These are phyloP conservation scores for Ashbya aceris DNA, from an alignment of 1,139 yeast genomes.

Conservation along the genomic window DNA sequence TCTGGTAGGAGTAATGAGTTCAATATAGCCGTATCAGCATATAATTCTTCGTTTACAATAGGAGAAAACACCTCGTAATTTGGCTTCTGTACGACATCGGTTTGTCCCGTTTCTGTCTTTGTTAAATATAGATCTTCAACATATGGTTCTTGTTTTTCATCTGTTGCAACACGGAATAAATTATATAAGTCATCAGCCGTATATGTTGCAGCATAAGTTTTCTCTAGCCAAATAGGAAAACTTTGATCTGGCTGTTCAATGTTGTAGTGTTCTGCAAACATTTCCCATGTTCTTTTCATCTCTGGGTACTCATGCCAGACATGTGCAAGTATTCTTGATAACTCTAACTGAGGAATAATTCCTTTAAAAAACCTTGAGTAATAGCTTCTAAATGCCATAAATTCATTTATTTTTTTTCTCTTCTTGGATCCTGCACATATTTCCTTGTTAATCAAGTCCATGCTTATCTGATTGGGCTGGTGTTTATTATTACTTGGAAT, in stretches of 20 bases:
- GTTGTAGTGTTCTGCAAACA: conserved; percentile 10
- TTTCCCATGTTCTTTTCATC: conserved; percentile 8
- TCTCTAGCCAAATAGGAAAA: conserved; percentile 7
- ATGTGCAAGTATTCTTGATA: conserved; percentile 6
- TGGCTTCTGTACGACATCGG: no score
- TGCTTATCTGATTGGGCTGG: background rate
- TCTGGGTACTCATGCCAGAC: conserved; percentile 6
- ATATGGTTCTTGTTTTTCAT: conserved; percentile 5
- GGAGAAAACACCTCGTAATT: no score
- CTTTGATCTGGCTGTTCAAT: conserved; percentile 1
- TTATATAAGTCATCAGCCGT: background rate
- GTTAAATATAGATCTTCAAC: conserved; percentile 7
- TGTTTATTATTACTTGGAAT: background rate
- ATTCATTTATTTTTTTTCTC: conserved; percentile 11
- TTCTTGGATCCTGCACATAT: background rate
- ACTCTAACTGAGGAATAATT: conserved; percentile 6
- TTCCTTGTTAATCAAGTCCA: no score
- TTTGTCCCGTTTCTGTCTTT: background rate
- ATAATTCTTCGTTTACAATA: no score
- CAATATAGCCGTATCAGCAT: no score
- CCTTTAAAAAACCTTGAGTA: conserved; percentile 11
- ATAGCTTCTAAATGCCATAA: conserved; percentile 19
- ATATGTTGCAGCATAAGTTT: conserved; percentile 2
- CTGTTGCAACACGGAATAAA: no score
- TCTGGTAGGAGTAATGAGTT: background rate